A percentile compares a stretch with the other conserved stretches of the same genome.
phyloP scores from a whole-genome alignment of 805 yeast genomes.

The Saccharomyces paradoxus region DNA sequence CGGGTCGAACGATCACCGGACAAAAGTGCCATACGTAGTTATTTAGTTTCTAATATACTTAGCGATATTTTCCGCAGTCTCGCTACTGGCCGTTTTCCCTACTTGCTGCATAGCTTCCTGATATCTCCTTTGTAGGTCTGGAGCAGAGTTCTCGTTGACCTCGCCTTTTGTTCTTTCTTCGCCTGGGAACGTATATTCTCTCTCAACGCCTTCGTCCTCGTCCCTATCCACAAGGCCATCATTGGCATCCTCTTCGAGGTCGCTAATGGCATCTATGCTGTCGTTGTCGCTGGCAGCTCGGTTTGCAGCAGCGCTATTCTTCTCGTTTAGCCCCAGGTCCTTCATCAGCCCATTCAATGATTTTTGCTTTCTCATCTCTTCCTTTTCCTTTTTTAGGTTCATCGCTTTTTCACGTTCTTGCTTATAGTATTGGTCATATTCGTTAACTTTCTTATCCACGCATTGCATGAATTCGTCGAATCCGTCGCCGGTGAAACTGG shows the following conservation, averaged over 20 bases:
- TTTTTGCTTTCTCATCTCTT: constrained; percentile 60
- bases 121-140: constrained; percentile 56
- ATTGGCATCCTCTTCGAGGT: constrained; percentile 35
- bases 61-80: constrained; percentile 68
- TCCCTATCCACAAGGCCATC: constrained; percentile 37
- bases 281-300: constrained; percentile 36
- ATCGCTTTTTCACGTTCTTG: constrained; percentile 79
- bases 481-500: constrained; percentile 89
- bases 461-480: constrained; percentile 83
- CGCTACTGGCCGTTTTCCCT: constrained; percentile 52
- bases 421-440: constrained; percentile 73
- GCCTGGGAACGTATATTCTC: constrained; percentile 67
- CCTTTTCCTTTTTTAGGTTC: constrained; percentile 68
- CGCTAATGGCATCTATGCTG: constrained; percentile 45
- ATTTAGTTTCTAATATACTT: constrained; percentile 43
- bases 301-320: constrained; percentile 5
- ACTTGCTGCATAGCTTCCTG: constrained; percentile 61
- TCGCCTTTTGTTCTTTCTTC: constrained; percentile 55
- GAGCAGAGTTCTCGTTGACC: constrained; percentile 36
- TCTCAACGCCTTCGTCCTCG: constrained; percentile 47
- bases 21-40: not conserved
- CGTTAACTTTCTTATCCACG: constrained; percentile 80
- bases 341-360: constrained; percentile 69
- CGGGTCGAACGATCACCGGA: not conserved
- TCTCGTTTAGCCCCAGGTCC: constrained; percentile 62